Evolutionary conservation across 1,284 basidiomycete species (phyloP).

Genomic region (Moesziomyces sp.): DNA sequence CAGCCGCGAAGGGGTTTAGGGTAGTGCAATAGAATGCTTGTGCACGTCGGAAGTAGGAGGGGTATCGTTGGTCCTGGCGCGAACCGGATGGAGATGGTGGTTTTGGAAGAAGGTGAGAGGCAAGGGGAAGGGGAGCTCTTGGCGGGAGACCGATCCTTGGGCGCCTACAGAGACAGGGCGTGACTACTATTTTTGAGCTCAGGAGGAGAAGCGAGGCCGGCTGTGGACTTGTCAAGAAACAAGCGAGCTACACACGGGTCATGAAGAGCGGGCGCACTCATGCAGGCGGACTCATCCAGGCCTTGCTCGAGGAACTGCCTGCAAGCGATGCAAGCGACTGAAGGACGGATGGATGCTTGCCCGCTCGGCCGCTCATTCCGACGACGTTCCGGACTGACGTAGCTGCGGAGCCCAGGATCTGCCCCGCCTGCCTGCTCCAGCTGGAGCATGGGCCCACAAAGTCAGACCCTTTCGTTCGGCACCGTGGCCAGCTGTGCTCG

Average conservation of each 20-base stretch:
- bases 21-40: not conserved
- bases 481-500: not conserved
- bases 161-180: too few species aligned
- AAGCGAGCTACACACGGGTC: slow-evolving; percentile 2
- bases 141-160: too few species aligned
- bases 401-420: slow-evolving; percentile 10
- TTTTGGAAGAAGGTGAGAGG: not conserved
- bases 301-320: too few species aligned
- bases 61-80: not conserved
- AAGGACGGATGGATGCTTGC: too few species aligned
- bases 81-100: not conserved
- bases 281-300: slow-evolving; percentile 37
- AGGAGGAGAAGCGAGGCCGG: too few species aligned
- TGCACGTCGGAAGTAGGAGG: not conserved
- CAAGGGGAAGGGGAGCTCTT: not conserved
- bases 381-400: slow-evolving; percentile 27
- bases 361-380: slow-evolving; percentile 11
- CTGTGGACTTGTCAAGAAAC: not conserved
- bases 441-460: not conserved
- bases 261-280: not conserved
- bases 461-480: not conserved
- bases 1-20: not conserved
- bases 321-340: too few species aligned
- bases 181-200: too few species aligned
- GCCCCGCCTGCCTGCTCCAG: not conserved